These are phyloP conservation scores for Biscogniauxia sp. DNA, from an alignment of 2,329 filamentous ascomycete species.

Conservation along the genomic window DNA sequence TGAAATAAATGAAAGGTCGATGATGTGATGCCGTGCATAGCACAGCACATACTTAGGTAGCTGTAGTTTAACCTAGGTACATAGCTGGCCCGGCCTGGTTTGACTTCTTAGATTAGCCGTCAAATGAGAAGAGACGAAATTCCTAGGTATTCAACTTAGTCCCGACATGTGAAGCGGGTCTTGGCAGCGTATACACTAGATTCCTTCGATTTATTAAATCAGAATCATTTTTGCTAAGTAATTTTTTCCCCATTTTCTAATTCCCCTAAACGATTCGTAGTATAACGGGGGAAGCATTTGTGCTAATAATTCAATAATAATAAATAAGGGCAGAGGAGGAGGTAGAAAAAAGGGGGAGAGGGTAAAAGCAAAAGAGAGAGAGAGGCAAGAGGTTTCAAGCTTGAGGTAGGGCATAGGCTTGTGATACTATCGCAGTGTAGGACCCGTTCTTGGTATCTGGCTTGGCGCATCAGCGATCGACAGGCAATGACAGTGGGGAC, in stretches of 20 bases:
- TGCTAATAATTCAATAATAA: background rate
- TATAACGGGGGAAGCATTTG: too few species aligned
- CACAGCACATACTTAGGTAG: too few species aligned
- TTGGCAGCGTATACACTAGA: too few species aligned
- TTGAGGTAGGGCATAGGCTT: background rate
- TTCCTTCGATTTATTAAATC: too few species aligned
- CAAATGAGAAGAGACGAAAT: background rate
- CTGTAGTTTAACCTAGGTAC: background rate
- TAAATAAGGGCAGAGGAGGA: background rate
- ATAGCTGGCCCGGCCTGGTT: background rate
- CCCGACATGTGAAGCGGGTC: too few species aligned
- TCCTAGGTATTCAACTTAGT: background rate
- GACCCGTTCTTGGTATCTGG: background rate
- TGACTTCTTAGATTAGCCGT: background rate
- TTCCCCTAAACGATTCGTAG: too few species aligned
- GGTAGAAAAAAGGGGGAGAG: background rate
- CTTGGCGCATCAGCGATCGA: background rate
- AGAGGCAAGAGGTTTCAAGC: background rate
- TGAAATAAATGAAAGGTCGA: too few species aligned
- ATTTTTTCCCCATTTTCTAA: too few species aligned
- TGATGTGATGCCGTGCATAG: too few species aligned
- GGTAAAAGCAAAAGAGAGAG: background rate
- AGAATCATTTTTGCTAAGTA: too few species aligned
- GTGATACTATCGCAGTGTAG: background rate
- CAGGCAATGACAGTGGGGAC: background rate